phyloP scores from a whole-genome alignment of 139 green algal species.

The Tetratostichococcus sp. region DNA sequence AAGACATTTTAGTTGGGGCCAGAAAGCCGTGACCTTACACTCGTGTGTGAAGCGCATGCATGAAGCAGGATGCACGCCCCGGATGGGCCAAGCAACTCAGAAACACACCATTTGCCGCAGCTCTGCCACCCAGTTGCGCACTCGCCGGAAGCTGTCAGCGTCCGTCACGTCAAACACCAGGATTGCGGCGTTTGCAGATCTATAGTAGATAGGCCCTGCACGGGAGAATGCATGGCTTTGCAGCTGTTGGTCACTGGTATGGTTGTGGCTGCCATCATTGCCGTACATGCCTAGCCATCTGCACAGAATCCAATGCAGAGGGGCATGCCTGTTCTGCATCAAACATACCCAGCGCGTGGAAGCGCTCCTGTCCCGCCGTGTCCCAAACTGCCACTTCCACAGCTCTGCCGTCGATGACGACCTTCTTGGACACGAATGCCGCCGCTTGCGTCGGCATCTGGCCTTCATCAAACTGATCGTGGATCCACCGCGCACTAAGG shows the following conservation, averaged over 20 bases:
- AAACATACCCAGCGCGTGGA: conserved; percentile 11
- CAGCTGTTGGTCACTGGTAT: neutral
- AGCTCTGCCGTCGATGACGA: neutral
- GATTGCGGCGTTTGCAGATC: conserved; percentile 18
- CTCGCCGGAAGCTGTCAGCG: conserved; percentile 16
- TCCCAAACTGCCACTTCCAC: conserved; percentile 27
- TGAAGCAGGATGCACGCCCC: too few relatives aligned
- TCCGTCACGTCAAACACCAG: conserved; percentile 28
- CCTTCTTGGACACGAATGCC: conserved; percentile 5
- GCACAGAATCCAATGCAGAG: too few relatives aligned
- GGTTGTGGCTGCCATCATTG: neutral
- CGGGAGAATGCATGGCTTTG: neutral
- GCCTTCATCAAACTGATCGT: conserved; percentile 12
- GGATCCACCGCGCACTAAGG: conserved; percentile 4
- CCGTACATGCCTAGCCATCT: too few relatives aligned
- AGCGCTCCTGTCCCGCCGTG: conserved; percentile 24
- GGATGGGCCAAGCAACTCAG: too few relatives aligned
- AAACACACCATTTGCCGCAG: conserved; percentile 14
- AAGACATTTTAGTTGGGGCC: too few relatives aligned
- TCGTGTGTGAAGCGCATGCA: too few relatives aligned
- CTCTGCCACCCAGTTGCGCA: conserved; percentile 17
- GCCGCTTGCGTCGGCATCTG: conserved; percentile 12
- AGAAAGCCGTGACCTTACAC: too few relatives aligned
- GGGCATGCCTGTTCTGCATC: too few relatives aligned
- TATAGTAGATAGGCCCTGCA: conserved; percentile 18